Evolutionary conservation across 2,329 filamentous ascomycete genomes (phyloP).

Genomic region (Talaromyces atroroseus): DNA sequence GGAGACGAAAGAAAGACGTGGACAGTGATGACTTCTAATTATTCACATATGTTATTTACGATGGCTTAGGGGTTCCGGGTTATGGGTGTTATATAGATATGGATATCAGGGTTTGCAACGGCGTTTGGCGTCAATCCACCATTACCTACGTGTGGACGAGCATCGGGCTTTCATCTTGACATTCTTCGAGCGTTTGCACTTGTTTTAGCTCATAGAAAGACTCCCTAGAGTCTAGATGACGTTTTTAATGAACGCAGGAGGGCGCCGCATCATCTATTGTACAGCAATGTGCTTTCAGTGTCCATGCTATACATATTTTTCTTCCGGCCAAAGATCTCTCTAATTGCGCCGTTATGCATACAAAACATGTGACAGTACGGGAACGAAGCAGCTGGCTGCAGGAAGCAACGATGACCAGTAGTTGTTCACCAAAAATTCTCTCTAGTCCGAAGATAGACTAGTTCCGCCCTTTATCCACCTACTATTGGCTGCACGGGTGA

Average conservation of each 20-base stretch:
- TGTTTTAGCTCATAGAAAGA: not conserved
- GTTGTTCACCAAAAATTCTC: not conserved
- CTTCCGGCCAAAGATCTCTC: not conserved
- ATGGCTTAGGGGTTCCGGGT: not conserved
- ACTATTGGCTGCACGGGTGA: not conserved
- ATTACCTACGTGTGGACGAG: not conserved
- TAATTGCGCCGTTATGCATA: not conserved
- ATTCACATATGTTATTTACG: not conserved
- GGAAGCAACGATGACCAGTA: not conserved
- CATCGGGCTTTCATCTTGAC: not conserved
- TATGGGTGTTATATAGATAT: not conserved
- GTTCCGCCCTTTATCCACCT: not conserved
- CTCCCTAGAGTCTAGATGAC: not conserved
- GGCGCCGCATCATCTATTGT: not conserved
- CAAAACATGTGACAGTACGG: not conserved
- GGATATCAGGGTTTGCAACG: not conserved
- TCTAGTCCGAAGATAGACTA: not conserved
- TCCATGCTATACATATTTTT: not conserved
- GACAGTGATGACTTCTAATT: conserved; percentile 25
- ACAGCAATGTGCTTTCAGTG: not conserved
- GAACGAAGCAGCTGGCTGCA: not conserved
- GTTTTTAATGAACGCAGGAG: not conserved
- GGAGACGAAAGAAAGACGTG: conserved; percentile 45
- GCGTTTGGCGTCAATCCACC: not conserved
- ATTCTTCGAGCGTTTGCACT: not conserved